Conservation (phyloP, 257 asterid genomes). For the Solanum paucissectum region DNA sequence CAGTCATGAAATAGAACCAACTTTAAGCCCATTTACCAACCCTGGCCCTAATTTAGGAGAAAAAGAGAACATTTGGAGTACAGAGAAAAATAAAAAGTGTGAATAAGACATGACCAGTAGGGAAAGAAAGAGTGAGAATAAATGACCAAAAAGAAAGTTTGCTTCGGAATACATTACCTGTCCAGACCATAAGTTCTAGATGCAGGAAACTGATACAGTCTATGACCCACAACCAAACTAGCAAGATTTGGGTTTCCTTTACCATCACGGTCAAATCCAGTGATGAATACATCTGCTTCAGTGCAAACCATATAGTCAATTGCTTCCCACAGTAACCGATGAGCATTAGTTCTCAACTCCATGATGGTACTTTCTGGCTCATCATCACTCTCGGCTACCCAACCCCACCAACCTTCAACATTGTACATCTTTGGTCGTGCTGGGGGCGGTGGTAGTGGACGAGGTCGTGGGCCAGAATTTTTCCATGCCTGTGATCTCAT, state of each 20-base stretch:
- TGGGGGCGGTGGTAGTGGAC: slow-evolving; percentile 96
- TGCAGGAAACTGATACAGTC: slow-evolving; percentile 59
- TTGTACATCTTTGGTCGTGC: slow-evolving; percentile 71
- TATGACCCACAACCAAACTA: slow-evolving; percentile 86
- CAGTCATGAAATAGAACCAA: not conserved
- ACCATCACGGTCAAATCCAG: slow-evolving; percentile 94
- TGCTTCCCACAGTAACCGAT: slow-evolving; percentile 90
- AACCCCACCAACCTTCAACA: slow-evolving; percentile 99
- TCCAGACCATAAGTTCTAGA: slow-evolving; percentile 64
- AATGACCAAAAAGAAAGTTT: not conserved
- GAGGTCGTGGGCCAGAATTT: slow-evolving; percentile 69
- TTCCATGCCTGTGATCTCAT: slow-evolving; percentile 44
- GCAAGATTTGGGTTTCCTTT: slow-evolving; percentile 84
- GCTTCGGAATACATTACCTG: slow-evolving; percentile 36
- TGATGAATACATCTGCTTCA: slow-evolving; percentile 75
- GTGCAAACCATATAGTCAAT: slow-evolving; percentile 71
- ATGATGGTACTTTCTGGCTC: slow-evolving; percentile 92
- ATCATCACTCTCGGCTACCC: slow-evolving; percentile 97
- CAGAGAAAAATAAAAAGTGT: not conserved
- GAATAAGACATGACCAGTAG: not conserved
- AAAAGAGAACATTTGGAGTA: not conserved
- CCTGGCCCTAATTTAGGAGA: not conserved
- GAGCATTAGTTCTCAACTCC: slow-evolving; percentile 90
- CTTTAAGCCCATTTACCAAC: not conserved
- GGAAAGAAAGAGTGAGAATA: not conserved